Base-by-base conservation (phyloP, 2,329 filamentous ascomycete species). In the Fonsecaea multimorphosa region DNA sequence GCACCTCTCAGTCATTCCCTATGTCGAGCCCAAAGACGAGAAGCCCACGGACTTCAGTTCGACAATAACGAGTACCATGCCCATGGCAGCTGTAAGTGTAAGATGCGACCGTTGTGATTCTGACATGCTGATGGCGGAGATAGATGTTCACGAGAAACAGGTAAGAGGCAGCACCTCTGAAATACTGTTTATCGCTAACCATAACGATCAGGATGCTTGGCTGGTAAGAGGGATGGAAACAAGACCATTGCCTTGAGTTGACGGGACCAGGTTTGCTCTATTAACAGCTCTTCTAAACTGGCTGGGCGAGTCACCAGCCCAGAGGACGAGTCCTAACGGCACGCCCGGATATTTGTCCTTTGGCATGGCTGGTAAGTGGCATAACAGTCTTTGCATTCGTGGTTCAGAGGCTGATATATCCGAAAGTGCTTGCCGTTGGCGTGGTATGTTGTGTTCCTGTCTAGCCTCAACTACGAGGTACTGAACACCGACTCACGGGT, bases 101-200 rank as follows among this genome's bases (percentile, higher is more conserved):
- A 24, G 19, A 24, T 11, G 14, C 49, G 9, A 32, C 14, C 32
- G 6, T 32, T 22, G n/a, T 54, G 27, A n/a, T 34, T 32, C 8
- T 32, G 14, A 34, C 14, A 53, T 54, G 67, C 58, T 65, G 40
- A 67, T 12, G 53, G 55, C 68, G 49, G 52, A 65, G 44, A 65
- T 71, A 88, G 85, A 96, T 97, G 85, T 95, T 97, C 77, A 95
- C 91, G 73, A 86, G 93, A 72, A 97, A 96, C 81, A 91, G 91
- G 85, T 95, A 80, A 80, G 82, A 64, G 46, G 27, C 4, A 27
- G 12, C 31, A 14, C 6, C 22, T 32, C 52, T 69, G 60, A 24
- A 16, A 49, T 72, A 60, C 66, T 61, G 70, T 60, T 61, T 19
- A 63, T 40, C 52, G 32, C 58, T 53, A 54, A 61, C 49, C 61